Base-by-base conservation (phyloP, 2,329 filamentous ascomycete genomes). In the Colletotrichum cuscutae region DNA sequence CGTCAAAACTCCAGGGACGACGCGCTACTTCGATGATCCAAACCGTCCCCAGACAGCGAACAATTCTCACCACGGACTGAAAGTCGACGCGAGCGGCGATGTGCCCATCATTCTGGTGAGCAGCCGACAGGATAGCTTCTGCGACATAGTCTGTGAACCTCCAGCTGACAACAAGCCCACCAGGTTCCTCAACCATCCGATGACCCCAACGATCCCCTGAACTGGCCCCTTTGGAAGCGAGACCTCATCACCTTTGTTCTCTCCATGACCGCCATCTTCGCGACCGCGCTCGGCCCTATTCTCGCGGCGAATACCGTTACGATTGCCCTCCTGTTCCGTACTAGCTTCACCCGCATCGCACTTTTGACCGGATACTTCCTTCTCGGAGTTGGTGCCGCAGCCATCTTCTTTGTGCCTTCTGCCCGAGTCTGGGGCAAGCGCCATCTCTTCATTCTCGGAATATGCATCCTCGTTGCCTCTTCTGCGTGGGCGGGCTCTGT, bases 381-480 rank as follows among this genome's bases (percentile, higher is more conserved):
- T 24, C 89, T 95, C 32, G 96, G 95, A 24, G 93, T 95, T 3
- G 95, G 94, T 12, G 85, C 95, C 15, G 93, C 93, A 1, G 95
- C 94, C 63, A 90, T 97, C 81, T 87, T 98, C 75, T 95, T 95
- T 82, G 95, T 98, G 3, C 94, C 96, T 0, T 94, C 93, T 1
- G 95, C 94, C 24, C 90, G 95, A 70, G 92, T 98, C 75, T 98
- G 94, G 94, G 96, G 96, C 52, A 98, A 98, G 83, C 89, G 95
- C 53, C 96, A 98, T 84, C 84, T 95, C 19, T 98, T 97, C 81
- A 83, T 98, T 30, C 77, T 97, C 2, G 95, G 95, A 8, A 91
- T 92, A 58, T 75, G 94, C 60, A 87, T 97, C 71, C 87, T 97
- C 77, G 88, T 97, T 54, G 85, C 89, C 56, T 93, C 92, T 70